These are phyloP conservation scores for Tolypocladium tundrense DNA, from an alignment of 2,329 filamentous ascomycete genomes.

Conservation along the genomic window DNA sequence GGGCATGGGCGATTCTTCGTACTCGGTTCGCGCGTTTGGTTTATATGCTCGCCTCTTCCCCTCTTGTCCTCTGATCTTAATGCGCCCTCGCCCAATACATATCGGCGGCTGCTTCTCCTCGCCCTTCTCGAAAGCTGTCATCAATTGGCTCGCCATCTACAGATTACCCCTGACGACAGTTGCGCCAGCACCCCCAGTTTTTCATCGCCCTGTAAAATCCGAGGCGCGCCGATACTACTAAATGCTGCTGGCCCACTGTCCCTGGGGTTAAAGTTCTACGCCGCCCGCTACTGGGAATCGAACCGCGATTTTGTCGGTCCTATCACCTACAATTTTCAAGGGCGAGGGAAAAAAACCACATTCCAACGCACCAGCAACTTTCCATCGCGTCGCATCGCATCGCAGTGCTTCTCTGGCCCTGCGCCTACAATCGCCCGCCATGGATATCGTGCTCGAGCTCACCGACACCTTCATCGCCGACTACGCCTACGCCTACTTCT, in stretches of 20 bases:
- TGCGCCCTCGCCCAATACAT: not conserved
- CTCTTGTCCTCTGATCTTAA: not conserved
- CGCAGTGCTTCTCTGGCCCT: not conserved
- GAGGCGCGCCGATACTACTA: not conserved
- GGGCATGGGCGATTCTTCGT: not conserved
- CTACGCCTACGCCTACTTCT: conserved; percentile 59
- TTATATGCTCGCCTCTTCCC: not conserved
- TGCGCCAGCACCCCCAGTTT: not conserved
- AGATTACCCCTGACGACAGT: no score
- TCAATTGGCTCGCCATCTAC: not conserved
- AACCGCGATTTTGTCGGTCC: not conserved
- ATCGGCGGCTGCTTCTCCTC: not conserved
- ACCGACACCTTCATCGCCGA: conserved; percentile 77
- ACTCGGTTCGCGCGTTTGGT: not conserved
- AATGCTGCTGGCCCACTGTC: not conserved
- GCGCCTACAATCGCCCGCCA: conserved; percentile 29
- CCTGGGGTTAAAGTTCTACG: not conserved
- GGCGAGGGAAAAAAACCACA: not conserved
- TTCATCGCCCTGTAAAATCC: not conserved
- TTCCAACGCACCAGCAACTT: not conserved
- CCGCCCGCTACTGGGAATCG: not conserved
- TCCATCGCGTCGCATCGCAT: not conserved
- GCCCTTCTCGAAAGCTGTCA: not conserved
- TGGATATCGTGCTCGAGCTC: conserved; percentile 88
- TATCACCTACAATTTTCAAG: not conserved